Base-by-base conservation (phyloP, 2,329 filamentous ascomycete species). In the Chaetomium olivaceum region DNA sequence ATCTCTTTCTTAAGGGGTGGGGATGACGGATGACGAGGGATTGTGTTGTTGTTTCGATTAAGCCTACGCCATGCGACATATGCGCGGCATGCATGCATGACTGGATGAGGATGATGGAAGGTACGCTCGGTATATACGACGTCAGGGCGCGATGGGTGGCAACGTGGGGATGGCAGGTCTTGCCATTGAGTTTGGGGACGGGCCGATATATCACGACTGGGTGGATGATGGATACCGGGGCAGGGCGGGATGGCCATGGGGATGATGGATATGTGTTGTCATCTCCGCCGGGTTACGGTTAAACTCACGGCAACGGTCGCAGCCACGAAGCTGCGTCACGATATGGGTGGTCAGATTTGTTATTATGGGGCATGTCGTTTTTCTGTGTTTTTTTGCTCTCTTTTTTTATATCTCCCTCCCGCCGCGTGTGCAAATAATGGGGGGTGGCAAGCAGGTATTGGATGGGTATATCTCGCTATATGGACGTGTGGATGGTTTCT, bases 361-460 rank as follows among this genome's bases (percentile, higher is more conserved):
- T 62, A 43, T 43, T 56, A 62, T 3, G 31, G 43, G 16, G 51
- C 39, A 50, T 52, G 48, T 48, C 52, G 31, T 60, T 39, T 60
- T 29, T 29, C 51, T 55, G 29, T 43, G 19, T 31, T 27, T 58
- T n/a, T 54, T n/a, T n/a, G n/a, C 33, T 25, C 33, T 39, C 9
- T 21, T 6, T 16, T 33, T 16, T 16, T 31, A 9, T 36, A 36
- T 36, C n/a, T 25, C 54, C 57, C 21, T 12, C 14, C 57, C 25
- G 14, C 36, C 0, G 25, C 33, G n/a, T 63, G 51, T 63, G 29
- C 61, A 63, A 58, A 63, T 66, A 58, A 62, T 62, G 59, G 64
- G 56, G 39, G 56, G 55, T 14, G 51, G 29, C 27, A 27, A 48
- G 55, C 52, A 43, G 55, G 16, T 56, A 50, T 51, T 33, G 57